phyloP scores from a whole-genome alignment of 371 early-diverging fungal genomes.

The Rhizomucor miehei region DNA sequence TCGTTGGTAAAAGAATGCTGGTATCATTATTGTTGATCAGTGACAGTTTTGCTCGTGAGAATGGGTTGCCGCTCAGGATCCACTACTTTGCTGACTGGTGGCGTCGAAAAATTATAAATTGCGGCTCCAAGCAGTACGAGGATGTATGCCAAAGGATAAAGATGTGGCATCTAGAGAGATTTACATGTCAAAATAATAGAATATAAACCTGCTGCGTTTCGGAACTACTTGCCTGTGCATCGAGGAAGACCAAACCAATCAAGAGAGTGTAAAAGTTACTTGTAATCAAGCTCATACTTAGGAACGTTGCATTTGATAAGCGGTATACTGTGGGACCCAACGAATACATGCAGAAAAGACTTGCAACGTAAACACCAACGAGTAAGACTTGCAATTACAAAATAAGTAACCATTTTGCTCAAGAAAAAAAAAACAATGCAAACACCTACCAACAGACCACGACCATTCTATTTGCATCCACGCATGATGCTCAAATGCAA shows the following conservation, averaged over 20 bases:
- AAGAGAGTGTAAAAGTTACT: slow-evolving; percentile 44
- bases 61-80: too few relatives aligned
- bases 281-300: slow-evolving; percentile 41
- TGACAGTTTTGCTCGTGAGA: too few relatives aligned
- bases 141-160: slow-evolving; percentile 39
- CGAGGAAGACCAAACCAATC: slow-evolving; percentile 32
- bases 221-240: slow-evolving; percentile 22
- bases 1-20: too few relatives aligned
- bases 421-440: too few relatives aligned
- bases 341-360: slow-evolving; percentile 42
- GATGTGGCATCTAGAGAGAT: slow-evolving; percentile 25
- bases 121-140: slow-evolving; percentile 30
- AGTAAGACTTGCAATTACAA: background rate
- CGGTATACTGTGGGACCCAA: slow-evolving; percentile 38
- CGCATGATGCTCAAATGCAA: slow-evolving; percentile 28
- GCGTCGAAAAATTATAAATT: slow-evolving; percentile 23
- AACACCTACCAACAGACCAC: slow-evolving; percentile 22
- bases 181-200: too few relatives aligned
- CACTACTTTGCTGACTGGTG: slow-evolving; percentile 4
- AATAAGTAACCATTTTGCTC: too few relatives aligned
- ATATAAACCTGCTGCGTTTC: too few relatives aligned
- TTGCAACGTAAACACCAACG: slow-evolving; percentile 27
- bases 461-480: slow-evolving; percentile 23
- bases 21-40: too few relatives aligned
- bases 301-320: slow-evolving; percentile 37